Base-by-base conservation (phyloP, 768 basidiomycete genomes). In the Pleurotus sapidus region DNA sequence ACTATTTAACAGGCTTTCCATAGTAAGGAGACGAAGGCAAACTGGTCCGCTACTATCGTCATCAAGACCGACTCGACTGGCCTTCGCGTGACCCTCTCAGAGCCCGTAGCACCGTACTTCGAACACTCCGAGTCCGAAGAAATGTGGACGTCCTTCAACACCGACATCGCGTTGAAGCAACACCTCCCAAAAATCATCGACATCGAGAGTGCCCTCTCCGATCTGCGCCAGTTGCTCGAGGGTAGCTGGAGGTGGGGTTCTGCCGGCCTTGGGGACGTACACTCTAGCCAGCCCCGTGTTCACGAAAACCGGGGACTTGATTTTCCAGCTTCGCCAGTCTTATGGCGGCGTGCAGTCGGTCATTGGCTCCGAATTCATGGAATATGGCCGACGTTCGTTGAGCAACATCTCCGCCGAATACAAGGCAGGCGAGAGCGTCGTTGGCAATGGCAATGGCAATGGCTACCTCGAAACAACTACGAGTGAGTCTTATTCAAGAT, bases 241-340 rank as follows among this genome's bases (percentile, higher is more conserved):
- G 59, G 59, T 49, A 24, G 43, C 30, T 60, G 59, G 59, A 30
- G 48, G 11, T 57, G 51, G 49, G 49, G 27, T 8, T 49, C 15
- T 46, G 48, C 59, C 24, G 59, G 49, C 18, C 18, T 49, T 56
- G 14, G 25, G 45, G 12, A 39, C 40, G 17, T 60, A 60, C 49
- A 45, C 11, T 34, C 59, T 60, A 30, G 23, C 56, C 14, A 56
- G 54, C 60, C 60, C 60, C n/a, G 57, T 56, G 18, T 61, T 61
- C 54, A 61, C 57, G 1, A 49, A 18, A 38, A 46, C 30, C 17
- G 60, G 60, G 7, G 60, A 61, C 34, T 55, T 60, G 49, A 53
- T 60, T 49, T 40, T 57, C 42, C 55, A 60, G 34, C 59, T 60
- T 30, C 50, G 50, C 38, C 49, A 50, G 11, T 6, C 27, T 30